phyloP scores from a whole-genome alignment of 495 filamentous ascomycete genomes.

The Neurospora intermedia region DNA sequence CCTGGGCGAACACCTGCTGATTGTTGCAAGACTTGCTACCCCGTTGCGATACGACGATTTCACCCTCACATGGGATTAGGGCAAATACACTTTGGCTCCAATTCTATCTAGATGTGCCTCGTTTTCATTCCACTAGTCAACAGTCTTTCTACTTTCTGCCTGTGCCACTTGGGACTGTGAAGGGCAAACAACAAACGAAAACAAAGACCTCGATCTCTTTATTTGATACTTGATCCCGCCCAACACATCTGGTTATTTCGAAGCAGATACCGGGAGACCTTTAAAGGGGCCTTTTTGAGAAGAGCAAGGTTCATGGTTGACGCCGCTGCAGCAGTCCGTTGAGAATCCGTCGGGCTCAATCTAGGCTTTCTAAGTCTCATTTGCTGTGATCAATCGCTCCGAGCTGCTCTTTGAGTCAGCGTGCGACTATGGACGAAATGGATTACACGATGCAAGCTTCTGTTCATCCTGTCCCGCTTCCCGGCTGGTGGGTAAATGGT shows the following conservation, averaged over 20 bases:
- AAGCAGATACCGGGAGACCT: not conserved
- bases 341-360: not conserved
- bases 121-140: not conserved
- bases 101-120: not conserved
- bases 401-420: not conserved
- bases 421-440: constrained; percentile 4
- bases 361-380: not conserved
- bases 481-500: not conserved
- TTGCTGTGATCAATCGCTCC: not conserved
- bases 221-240: not conserved
- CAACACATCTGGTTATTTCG: not conserved
- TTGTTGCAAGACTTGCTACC: not conserved
- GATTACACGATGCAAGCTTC: constrained; percentile 4
- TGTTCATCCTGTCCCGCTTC: not conserved
- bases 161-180: not conserved
- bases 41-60: not conserved
- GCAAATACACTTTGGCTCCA: not conserved
- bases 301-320: not conserved
- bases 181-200: not conserved
- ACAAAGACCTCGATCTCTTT: not conserved
- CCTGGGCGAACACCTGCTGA: not conserved
- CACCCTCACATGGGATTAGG: not conserved
- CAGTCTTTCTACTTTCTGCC: not conserved
- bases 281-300: not conserved
- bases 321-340: not conserved